Conservation (phyloP, 306 rosid genomes). For the Oemleria cerasiformis region DNA sequence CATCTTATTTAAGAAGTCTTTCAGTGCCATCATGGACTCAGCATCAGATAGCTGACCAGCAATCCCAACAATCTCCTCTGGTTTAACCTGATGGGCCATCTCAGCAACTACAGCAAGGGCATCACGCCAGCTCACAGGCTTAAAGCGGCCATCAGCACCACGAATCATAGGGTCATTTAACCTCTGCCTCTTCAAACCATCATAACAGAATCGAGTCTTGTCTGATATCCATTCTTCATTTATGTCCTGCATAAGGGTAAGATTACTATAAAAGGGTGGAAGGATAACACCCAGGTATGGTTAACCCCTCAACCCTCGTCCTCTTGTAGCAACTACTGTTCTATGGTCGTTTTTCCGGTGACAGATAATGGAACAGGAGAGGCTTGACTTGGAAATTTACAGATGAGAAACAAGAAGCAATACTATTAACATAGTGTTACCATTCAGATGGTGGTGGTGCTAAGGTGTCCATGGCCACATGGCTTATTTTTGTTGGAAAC, state of each 20-base stretch:
- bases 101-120: slow-evolving; percentile 90
- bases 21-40: slow-evolving; percentile 90
- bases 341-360: neutral
- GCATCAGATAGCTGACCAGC: slow-evolving; percentile 97
- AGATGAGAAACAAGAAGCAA: too few species aligned
- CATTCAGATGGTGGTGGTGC: neutral
- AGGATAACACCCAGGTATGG: neutral
- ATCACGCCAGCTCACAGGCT: slow-evolving; percentile 89
- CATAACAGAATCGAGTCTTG: slow-evolving; percentile 95
- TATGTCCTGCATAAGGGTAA: slow-evolving; percentile 57
- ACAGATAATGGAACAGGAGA: neutral
- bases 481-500: neutral
- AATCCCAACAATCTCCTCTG: slow-evolving; percentile 84
- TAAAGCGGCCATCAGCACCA: slow-evolving; percentile 90
- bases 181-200: slow-evolving; percentile 98
- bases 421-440: neutral
- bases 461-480: neutral
- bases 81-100: slow-evolving; percentile 65
- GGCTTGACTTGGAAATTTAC: neutral
- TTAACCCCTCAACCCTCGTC: neutral
- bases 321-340: neutral
- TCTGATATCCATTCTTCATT: slow-evolving; percentile 99
- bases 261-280: neutral
- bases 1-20: slow-evolving; percentile 83
- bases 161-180: slow-evolving; percentile 97